Percentiles rank a stretch among this genome's conserved stretches.
These are phyloP conservation scores for Boeremia lycopersici DNA, from an alignment of 2,329 filamentous ascomycete genomes.

Conservation along the genomic window DNA sequence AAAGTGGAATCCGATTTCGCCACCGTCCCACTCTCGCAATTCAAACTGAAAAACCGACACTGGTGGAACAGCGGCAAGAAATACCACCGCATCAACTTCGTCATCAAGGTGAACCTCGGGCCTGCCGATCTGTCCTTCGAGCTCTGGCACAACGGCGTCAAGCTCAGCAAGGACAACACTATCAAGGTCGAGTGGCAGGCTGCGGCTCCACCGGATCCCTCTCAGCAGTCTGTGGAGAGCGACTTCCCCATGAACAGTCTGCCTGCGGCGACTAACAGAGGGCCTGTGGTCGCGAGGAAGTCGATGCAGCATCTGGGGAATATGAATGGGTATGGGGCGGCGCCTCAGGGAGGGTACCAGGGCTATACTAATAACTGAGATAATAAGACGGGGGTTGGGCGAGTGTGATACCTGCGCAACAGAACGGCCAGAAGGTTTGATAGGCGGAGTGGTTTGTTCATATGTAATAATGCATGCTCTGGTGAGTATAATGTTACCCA, in stretches of 20 bases:
- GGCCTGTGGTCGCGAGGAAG: neutral
- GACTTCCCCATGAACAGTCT: slow-evolving; percentile 11
- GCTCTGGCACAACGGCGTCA: slow-evolving; percentile 47
- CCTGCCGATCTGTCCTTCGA: slow-evolving; percentile 49
- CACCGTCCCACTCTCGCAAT: slow-evolving; percentile 6
- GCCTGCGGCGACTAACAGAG: slow-evolving; percentile 1
- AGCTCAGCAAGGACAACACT: slow-evolving; percentile 41
- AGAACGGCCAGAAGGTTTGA: slow-evolving; percentile 2
- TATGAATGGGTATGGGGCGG: neutral
- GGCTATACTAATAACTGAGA: neutral
- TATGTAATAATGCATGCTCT: neutral
- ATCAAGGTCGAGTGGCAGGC: slow-evolving; percentile 47
- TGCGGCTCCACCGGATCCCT: slow-evolving; percentile 16
- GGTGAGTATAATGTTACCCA: neutral
- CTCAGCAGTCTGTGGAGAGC: neutral
- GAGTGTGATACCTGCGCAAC: neutral
- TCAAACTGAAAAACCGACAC: slow-evolving; percentile 27
- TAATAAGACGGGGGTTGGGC: neutral
- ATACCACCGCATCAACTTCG: slow-evolving; percentile 41
- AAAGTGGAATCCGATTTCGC: slow-evolving; percentile 30
- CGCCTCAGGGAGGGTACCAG: neutral
- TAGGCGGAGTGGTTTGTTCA: neutral
- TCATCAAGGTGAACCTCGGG: slow-evolving; percentile 47
- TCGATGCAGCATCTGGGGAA: slow-evolving; percentile 3
- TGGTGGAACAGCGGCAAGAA: slow-evolving; percentile 30